A percentile compares a stretch with the other conserved stretches of the same genome.
phyloP scores from a whole-genome alignment of 1,139 yeast genomes.

The Protomyces inouyei region DNA sequence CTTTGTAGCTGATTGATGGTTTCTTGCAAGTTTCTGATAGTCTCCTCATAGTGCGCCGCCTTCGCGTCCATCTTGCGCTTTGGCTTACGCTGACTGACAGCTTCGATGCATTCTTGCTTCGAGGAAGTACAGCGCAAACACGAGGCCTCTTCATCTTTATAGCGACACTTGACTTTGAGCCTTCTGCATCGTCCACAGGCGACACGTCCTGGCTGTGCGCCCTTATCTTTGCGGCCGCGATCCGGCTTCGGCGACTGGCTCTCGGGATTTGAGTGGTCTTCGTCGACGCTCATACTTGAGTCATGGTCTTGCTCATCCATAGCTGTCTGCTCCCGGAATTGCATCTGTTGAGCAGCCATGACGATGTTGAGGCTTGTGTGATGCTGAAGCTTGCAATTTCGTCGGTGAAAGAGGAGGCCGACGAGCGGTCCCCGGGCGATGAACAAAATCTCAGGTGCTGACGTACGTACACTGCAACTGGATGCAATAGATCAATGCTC shows the following conservation, averaged over 20 bases:
- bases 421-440: no score
- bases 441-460: no score
- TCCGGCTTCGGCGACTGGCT: not conserved
- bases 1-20: not conserved
- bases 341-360: no score
- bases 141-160: not conserved
- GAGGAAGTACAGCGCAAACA: not conserved
- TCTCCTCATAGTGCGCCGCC: not conserved
- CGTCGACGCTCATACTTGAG: not conserved
- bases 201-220: not conserved
- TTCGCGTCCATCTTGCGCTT: not conserved
- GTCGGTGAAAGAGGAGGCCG: no score
- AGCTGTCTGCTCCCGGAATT: no score
- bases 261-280: not conserved
- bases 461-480: no score
- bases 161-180: not conserved
- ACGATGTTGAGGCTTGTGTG: no score
- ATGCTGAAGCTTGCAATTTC: no score
- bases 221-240: not conserved
- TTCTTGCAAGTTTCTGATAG: not conserved
- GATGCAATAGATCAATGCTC: no score
- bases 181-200: not conserved
- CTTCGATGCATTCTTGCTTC: not conserved
- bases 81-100: not conserved
- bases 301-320: not conserved